phyloP scores from a whole-genome alignment of 192 early-diverging fungal genomes.

The Umbelopsis isabellina region DNA sequence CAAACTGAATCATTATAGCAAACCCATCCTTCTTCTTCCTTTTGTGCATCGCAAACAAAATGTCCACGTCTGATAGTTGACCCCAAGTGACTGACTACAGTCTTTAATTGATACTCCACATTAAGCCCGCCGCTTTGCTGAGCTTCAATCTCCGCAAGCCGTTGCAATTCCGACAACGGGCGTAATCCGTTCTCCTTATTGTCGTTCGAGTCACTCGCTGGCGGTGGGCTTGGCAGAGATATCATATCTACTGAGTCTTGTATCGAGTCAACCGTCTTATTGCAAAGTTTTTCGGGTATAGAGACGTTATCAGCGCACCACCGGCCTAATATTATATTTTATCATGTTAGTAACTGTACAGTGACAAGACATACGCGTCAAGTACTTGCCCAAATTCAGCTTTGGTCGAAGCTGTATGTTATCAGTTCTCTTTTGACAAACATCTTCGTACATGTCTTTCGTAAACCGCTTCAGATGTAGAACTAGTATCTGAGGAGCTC shows the following conservation, averaged over 20 bases:
- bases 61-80: constrained; percentile 7
- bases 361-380: not conserved
- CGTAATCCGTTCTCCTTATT: constrained; percentile 6
- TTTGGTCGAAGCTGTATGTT: not conserved
- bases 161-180: constrained; percentile 9
- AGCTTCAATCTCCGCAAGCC: not conserved
- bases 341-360: not conserved
- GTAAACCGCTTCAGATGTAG: constrained; percentile 26
- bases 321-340: not conserved
- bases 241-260: not conserved
- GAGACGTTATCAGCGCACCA: not conserved
- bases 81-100: constrained; percentile 14
- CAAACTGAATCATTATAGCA: constrained; percentile 21
- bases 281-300: not conserved
- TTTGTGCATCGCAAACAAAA: constrained; percentile 4
- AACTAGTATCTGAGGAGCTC: constrained; percentile 9
- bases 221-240: not conserved
- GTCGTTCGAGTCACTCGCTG: not conserved
- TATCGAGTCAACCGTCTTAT: not conserved
- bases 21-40: constrained; percentile 15
- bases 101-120: constrained; percentile 14
- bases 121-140: not conserved
- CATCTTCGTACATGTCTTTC: constrained; percentile 4
- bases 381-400: not conserved
- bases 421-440: not conserved